These are phyloP conservation scores for Keithomyces neogunnii DNA, from an alignment of 2,329 filamentous ascomycete species.

Conservation along the genomic window DNA sequence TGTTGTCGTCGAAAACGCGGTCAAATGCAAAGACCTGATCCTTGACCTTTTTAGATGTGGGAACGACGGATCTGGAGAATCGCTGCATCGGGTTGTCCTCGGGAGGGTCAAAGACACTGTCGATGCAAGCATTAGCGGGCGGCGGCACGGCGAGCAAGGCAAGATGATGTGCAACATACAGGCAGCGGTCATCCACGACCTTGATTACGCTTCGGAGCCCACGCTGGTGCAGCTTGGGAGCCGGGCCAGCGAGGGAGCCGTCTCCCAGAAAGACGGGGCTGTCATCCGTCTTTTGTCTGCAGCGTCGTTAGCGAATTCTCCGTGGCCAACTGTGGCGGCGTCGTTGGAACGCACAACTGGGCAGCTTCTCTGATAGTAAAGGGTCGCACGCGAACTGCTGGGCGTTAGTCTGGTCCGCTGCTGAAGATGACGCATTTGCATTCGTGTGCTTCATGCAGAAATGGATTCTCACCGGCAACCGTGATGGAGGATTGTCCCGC, in stretches of 20 bases:
- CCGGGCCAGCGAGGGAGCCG: conserved; percentile 83
- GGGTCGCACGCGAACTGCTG: conserved; percentile 57
- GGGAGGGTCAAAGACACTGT: conserved; percentile 90
- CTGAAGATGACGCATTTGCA: not conserved
- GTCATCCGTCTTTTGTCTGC: conserved; percentile 64
- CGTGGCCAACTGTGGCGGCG: not conserved
- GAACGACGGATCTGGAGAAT: conserved; percentile 74
- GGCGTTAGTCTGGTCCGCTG: conserved; percentile 12
- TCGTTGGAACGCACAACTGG: conserved; percentile 56
- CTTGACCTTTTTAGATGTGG: conserved; percentile 84
- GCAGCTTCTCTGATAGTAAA: conserved; percentile 89
- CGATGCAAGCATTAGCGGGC: not conserved
- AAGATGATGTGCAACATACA: conserved; percentile 51
- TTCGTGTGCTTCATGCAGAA: not conserved
- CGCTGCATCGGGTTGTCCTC: conserved; percentile 89
- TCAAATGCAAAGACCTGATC: conserved; percentile 98
- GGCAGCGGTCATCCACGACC: conserved; percentile 88
- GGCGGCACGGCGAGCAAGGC: not conserved
- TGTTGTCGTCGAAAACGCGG: conserved; percentile 92
- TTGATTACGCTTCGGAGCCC: conserved; percentile 90
- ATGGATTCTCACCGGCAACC: conserved; percentile 41
- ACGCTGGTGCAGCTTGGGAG: conserved; percentile 76
- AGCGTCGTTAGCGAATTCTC: conserved; percentile 4
- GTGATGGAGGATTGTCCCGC: conserved; percentile 45
- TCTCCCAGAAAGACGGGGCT: conserved; percentile 90